Conservation (phyloP, 352 stramenopile genomes). For the Blastocystis sp. region DNA sequence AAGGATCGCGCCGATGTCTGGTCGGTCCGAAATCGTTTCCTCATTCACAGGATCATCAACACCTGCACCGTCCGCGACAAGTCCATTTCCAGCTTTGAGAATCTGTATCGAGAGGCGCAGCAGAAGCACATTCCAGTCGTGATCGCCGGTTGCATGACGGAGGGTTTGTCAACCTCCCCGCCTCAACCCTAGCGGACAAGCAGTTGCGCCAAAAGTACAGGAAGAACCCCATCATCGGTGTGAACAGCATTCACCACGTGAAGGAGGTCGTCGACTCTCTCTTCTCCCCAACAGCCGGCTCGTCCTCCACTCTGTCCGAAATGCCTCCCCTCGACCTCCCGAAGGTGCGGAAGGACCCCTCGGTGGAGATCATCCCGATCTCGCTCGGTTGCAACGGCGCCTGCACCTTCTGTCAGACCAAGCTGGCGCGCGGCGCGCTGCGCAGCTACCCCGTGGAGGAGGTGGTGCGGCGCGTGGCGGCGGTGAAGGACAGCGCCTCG, state of each 20-base stretch:
- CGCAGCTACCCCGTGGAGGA: constrained; percentile 81
- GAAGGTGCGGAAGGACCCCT: constrained; percentile 86
- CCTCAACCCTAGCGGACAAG: constrained; percentile 27
- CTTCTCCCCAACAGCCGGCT: neutral
- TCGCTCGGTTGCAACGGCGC: constrained; percentile 85
- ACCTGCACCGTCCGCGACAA: constrained; percentile 88
- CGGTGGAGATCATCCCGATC: constrained; percentile 86
- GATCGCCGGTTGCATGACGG: constrained; percentile 83
- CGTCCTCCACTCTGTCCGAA: constrained; percentile 76
- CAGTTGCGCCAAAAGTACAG: neutral
- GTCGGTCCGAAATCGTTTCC: constrained; percentile 50
- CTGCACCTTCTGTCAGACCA: constrained; percentile 88
- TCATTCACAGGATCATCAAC: constrained; percentile 77
- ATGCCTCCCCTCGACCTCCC: constrained; percentile 82
- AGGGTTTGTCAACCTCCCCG: constrained; percentile 70
- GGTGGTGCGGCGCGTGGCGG: constrained; percentile 77
- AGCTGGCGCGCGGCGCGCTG: constrained; percentile 82
- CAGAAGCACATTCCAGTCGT: constrained; percentile 80
- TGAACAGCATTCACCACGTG: constrained; percentile 17
- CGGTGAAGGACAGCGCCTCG: constrained; percentile 77
- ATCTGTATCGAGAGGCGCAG: constrained; percentile 80
- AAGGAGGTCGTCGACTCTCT: constrained; percentile 27
- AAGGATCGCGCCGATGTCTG: constrained; percentile 80
- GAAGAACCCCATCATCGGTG: neutral
- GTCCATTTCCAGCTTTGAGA: constrained; percentile 83